Evolutionary conservation across 2,329 filamentous ascomycete genomes (phyloP).

Genomic region (Cordyceps cicadae): DNA sequence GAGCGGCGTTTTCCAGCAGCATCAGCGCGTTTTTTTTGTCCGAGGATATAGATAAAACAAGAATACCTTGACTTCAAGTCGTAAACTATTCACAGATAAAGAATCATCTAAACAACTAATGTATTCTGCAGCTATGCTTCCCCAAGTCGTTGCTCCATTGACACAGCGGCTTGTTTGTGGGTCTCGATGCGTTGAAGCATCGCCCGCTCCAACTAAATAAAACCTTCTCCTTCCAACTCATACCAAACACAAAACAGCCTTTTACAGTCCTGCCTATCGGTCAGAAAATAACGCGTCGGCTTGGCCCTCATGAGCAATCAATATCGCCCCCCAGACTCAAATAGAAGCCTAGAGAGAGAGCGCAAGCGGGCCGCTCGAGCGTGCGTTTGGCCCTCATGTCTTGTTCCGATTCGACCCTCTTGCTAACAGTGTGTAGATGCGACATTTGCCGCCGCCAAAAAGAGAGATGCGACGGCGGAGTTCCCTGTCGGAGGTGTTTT

Average conservation of each 20-base stretch:
- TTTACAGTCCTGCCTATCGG: background rate
- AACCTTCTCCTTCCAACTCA: background rate
- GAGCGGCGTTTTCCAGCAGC: no score
- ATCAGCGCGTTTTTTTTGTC: no score
- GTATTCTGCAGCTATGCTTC: background rate
- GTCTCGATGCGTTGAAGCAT: background rate
- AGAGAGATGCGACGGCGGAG: slow-evolving; percentile 48
- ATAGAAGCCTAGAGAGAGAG: slow-evolving; percentile 19
- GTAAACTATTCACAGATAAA: no score
- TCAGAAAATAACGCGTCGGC: background rate
- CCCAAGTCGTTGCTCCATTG: background rate
- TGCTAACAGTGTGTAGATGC: slow-evolving; percentile 30
- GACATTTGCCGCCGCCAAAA: slow-evolving; percentile 47
- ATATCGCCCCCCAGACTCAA: slow-evolving; percentile 13
- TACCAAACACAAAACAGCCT: background rate
- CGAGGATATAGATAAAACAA: no score
- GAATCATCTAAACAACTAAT: no score
- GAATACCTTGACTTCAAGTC: no score
- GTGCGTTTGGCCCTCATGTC: slow-evolving; percentile 14
- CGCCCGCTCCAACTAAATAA: background rate
- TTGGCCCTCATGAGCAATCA: slow-evolving; percentile 14
- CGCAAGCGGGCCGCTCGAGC: slow-evolving; percentile 22
- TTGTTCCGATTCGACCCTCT: background rate
- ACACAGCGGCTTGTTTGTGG: background rate
- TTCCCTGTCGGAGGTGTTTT: slow-evolving; percentile 44